Evolutionary conservation across 2,329 filamentous ascomycete genomes (phyloP).

Genomic region (Ophiosphaerella korrae): DNA sequence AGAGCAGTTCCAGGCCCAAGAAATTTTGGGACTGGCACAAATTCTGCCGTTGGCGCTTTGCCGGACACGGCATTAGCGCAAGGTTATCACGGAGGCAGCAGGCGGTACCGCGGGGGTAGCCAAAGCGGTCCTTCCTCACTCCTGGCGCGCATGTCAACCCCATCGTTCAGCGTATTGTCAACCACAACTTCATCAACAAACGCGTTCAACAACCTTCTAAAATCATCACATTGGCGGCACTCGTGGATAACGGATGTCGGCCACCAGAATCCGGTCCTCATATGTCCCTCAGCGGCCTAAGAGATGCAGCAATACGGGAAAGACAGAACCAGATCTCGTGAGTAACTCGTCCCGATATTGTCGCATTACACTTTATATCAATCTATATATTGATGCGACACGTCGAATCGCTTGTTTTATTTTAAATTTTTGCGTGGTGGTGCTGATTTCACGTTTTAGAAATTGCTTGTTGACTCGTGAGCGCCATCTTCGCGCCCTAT

Average conservation of each 20-base stretch:
- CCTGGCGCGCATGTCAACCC: slow-evolving; percentile 26
- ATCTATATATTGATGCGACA: slow-evolving; percentile 44
- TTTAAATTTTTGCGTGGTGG: slow-evolving; percentile 43
- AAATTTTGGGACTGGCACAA: slow-evolving; percentile 18
- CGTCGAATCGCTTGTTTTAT: slow-evolving; percentile 46
- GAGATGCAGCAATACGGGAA: slow-evolving; percentile 48
- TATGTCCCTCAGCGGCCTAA: slow-evolving; percentile 56
- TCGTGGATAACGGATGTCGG: slow-evolving; percentile 56
- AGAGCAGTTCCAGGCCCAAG: slow-evolving; percentile 17
- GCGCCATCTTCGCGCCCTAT: slow-evolving; percentile 88
- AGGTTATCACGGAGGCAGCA: slow-evolving; percentile 30
- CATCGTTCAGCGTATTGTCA: slow-evolving; percentile 36
- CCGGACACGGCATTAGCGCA: slow-evolving; percentile 22
- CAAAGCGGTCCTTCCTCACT: slow-evolving; percentile 22
- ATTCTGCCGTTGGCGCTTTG: slow-evolving; percentile 26
- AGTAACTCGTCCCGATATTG: slow-evolving; percentile 41
- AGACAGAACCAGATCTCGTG: slow-evolving; percentile 53
- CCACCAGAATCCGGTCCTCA: slow-evolving; percentile 47
- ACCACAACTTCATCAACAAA: slow-evolving; percentile 44
- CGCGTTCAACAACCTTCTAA: slow-evolving; percentile 32
- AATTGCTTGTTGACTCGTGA: slow-evolving; percentile 60
- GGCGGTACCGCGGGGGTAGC: slow-evolving; percentile 3
- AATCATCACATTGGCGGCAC: slow-evolving; percentile 49
- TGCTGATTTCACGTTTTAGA: slow-evolving; percentile 40
- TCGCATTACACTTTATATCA: slow-evolving; percentile 36